A percentile compares a stretch with the other conserved stretches of the same genome.
phyloP scores from a whole-genome alignment of 306 rosid genomes.

The Cicer arietinum region DNA sequence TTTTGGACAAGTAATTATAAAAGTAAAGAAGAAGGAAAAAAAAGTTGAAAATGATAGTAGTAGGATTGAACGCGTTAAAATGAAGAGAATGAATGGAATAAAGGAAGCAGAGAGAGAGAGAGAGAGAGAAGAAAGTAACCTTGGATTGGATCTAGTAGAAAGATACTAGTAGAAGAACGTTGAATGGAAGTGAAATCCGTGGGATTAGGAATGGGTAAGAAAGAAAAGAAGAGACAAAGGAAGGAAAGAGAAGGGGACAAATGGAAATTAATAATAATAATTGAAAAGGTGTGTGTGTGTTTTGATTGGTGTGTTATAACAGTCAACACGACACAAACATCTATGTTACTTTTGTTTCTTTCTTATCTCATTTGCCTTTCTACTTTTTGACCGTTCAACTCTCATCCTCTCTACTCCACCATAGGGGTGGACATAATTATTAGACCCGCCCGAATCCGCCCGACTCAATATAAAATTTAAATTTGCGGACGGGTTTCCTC shows the following conservation, averaged over 20 bases:
- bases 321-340: constrained; percentile 58
- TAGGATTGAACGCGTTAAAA: background rate
- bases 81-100: background rate
- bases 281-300: background rate
- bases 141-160: constrained; percentile 3
- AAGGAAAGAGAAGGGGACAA: constrained; percentile 37
- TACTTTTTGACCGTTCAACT: constrained; percentile 84
- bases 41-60: background rate
- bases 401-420: background rate
- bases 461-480: too few relatives aligned
- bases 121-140: constrained; percentile 28
- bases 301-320: constrained; percentile 41
- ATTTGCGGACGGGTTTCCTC: too few relatives aligned
- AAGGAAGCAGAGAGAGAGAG: background rate
- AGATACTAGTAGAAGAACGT: background rate
- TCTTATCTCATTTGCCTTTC: constrained; percentile 10
- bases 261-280: constrained; percentile 39
- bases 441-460: too few relatives aligned
- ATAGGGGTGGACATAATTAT: too few relatives aligned
- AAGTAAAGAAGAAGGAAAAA: background rate
- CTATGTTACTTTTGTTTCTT: constrained; percentile 31
- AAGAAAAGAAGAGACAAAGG: constrained; percentile 8
- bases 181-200: constrained; percentile 26
- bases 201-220: constrained; percentile 10
- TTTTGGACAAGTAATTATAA: background rate